Evolutionary conservation across 2,329 filamentous ascomycete species (phyloP), one percentile per base, ranked within the genome.

Genomic region (Alternaria triticimaculans): DNA sequence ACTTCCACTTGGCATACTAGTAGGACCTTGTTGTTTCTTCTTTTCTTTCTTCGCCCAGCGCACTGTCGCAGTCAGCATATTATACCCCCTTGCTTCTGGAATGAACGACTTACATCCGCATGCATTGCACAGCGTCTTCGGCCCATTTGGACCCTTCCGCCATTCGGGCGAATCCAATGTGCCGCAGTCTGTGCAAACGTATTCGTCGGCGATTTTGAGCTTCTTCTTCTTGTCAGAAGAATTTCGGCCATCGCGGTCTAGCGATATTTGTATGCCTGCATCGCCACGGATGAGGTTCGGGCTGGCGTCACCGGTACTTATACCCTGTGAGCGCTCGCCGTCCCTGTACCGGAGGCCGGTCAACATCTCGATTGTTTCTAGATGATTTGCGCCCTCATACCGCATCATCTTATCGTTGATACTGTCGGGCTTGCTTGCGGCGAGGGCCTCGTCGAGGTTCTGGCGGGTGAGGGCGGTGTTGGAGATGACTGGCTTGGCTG

Each of bases 101-200:
- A 28, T 12, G 8, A 20, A 1, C 4, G n/a, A 84, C 85, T 82
- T 72, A 87, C 87, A 92, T 89, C 95, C 95, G 77, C 95, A 98
- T 8, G 95, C 95, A 82, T 98, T 98, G 81, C 95, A 98, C 12
- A 98, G 83, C 9, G 95, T 97, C 81, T 98, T 97, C 1, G 94
- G 94, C 3, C 95, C 95, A 66, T 88, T 93, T 0, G 95, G 95
- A 0, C 95, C 95, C 80, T 97, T 97, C 66, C 95, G 87, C 95
- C 95, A 98, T 83, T 98, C 95, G 0, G 95, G 95, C 15, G 93
- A 97, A 76, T 97, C 94, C 44, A 96, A 86, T 0, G 93, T 97
- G 84, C 95, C 94, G 81, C 95, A 98, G 79, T 97, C 95, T 1
- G 93, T 95, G 80, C 95, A 98, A 41, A 97, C 93, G 77, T 97